Evolutionary conservation across 441 rosid genomes (phyloP).

Genomic region (Metrosideros polymorpha): DNA sequence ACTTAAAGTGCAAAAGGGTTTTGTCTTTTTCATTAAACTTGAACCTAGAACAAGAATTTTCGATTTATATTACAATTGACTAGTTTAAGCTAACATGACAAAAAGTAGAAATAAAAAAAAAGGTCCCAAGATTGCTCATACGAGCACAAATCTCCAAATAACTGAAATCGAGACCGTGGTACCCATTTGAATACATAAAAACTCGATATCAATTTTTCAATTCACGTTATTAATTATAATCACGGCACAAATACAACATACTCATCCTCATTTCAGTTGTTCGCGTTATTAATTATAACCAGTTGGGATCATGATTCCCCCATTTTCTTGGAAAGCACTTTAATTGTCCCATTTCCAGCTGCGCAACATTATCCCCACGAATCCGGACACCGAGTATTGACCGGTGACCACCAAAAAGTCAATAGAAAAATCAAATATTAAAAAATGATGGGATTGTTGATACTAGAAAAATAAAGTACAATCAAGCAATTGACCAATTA

Average conservation of each 20-base stretch:
- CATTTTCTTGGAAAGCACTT: neutral
- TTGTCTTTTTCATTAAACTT: too few species aligned
- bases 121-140: neutral
- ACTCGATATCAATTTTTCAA: neutral
- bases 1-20: too few species aligned
- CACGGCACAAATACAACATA: neutral
- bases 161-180: neutral
- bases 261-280: neutral
- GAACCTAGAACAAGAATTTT: neutral
- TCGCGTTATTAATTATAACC: too few species aligned
- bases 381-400: neutral
- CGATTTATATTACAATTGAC: neutral
- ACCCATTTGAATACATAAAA: neutral
- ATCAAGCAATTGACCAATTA: too few species aligned
- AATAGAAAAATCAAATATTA: too few species aligned
- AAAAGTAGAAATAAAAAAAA: neutral
- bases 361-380: neutral
- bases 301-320: too few species aligned
- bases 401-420: neutral
- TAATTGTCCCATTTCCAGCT: too few species aligned
- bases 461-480: too few species aligned
- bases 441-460: too few species aligned
- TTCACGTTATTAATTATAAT: neutral
- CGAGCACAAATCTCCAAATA: rapidly evolving
- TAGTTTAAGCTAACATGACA: neutral